Evolutionary conservation across 805 yeast genomes (phyloP).

Genomic region (Naumovozyma baii): DNA sequence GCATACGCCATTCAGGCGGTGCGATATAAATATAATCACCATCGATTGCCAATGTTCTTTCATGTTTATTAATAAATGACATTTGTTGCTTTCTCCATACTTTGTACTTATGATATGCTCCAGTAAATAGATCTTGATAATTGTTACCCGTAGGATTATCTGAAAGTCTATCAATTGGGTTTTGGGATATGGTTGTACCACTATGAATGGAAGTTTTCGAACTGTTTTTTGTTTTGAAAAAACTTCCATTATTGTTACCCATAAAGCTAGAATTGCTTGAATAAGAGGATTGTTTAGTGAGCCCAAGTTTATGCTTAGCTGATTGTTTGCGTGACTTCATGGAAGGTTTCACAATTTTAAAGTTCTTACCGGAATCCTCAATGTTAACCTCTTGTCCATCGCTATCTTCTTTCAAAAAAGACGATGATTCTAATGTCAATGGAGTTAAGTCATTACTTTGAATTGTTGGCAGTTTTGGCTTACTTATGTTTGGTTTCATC

Average conservation of each 20-base stretch:
- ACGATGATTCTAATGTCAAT: constrained; percentile 20
- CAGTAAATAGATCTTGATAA: constrained; percentile 30
- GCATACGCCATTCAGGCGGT: constrained; percentile 67
- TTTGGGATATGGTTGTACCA: constrained; percentile 12
- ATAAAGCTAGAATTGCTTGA: constrained; percentile 10
- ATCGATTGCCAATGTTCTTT: constrained; percentile 76
- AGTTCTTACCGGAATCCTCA: constrained; percentile 2
- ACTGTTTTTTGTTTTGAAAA: constrained; percentile 29
- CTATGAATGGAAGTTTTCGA: constrained; percentile 27
- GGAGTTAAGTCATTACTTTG: constrained; percentile 30
- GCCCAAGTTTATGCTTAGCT: constrained; percentile 15
- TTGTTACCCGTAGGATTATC: constrained; percentile 11
- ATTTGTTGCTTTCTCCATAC: constrained; percentile 85
- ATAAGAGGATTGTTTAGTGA: constrained; percentile 12
- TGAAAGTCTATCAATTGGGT: constrained; percentile 8
- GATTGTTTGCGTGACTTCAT: constrained; percentile 12
- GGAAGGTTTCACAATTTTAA: constrained; percentile 1
- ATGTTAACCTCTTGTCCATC: constrained; percentile 1
- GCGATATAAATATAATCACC: constrained; percentile 88
- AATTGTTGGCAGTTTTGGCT: constrained; percentile 27
- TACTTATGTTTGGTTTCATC: constrained; percentile 21
- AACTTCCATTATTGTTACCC: constrained; percentile 9
- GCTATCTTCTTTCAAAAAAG: constrained; percentile 15
- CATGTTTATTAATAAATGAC: constrained; percentile 66
- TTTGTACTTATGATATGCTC: constrained; percentile 72